These are phyloP conservation scores for Aureobasidium sp. DNA, from an alignment of 2,329 filamentous ascomycete genomes.

Conservation along the genomic window DNA sequence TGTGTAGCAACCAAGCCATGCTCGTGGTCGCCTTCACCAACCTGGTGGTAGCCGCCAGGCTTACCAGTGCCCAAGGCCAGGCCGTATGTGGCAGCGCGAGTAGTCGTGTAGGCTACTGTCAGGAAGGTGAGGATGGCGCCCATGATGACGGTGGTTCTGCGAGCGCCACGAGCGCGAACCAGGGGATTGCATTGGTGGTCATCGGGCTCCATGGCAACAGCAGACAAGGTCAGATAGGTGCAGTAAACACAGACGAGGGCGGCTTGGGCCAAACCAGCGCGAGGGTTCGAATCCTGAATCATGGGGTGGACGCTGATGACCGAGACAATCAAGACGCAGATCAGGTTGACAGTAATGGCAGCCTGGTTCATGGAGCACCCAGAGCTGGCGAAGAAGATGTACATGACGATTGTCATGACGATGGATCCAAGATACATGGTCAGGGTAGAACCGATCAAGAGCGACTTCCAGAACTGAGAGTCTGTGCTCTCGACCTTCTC, in stretches of 20 bases:
- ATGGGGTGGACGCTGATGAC: constrained; percentile 80
- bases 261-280: constrained; percentile 90
- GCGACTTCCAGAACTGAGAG: constrained; percentile 70
- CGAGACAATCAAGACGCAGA: constrained; percentile 73
- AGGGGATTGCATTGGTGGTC: constrained; percentile 91
- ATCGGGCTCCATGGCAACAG: constrained; percentile 97
- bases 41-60: constrained; percentile 43
- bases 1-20: constrained; percentile 85
- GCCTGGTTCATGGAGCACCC: constrained; percentile 94
- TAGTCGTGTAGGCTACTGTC: constrained; percentile 95
- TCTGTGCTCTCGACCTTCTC: constrained; percentile 86
- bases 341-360: constrained; percentile 84
- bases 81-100: constrained; percentile 85
- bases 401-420: constrained; percentile 93
- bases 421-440: constrained; percentile 88
- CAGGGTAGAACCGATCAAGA: constrained; percentile 85
- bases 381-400: constrained; percentile 80
- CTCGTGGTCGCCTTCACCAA: constrained; percentile 64
- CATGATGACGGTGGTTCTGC: constrained; percentile 82
- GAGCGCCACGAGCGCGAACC: constrained; percentile 72
- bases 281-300: constrained; percentile 85
- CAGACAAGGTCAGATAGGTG: constrained; percentile 96
- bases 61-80: constrained; percentile 60
- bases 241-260: constrained; percentile 97
- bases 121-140: constrained; percentile 94